Evolutionary conservation across 2,329 filamentous ascomycete species (phyloP), one percentile per base, ranked within the genome.

Genomic region (Colletotrichum tanaceti): DNA sequence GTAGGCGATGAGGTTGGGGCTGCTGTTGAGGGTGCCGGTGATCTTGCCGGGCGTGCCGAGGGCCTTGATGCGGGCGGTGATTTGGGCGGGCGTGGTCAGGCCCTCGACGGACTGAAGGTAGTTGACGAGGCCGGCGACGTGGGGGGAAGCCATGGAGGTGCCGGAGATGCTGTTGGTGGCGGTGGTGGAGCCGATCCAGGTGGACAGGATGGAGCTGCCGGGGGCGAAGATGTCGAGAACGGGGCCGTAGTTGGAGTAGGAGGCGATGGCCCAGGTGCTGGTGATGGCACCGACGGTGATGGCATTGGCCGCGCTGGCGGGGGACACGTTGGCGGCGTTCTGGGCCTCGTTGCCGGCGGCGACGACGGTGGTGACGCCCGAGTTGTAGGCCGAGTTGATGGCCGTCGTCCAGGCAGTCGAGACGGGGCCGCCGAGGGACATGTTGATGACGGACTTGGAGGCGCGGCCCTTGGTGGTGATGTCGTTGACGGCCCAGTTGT

Each of bases 81-180:
- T 78, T 28, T 77, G 78, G 60, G 78, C 76, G 1, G 86, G 83
- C 14, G 79, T 80, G 14, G 70, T 72, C 58, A 74, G 70, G 43
- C 74, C 73, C 73, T 86, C 82, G 1, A 84, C 75, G 13, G 75
- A 78, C 68, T 85, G 74, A 35, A 90, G 76, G 74, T 90, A 90
- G n/a, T 86, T 81, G 16, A 84, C 86, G 20, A 91, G 76, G 9
- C 89, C 89, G 22, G 86, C 81, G 59, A 91, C 81, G 73, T 90
- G 88, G 0, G 89, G 88, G 5, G 83, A 80, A 2, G 88, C 86
- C 88, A 90, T 90, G 39, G 84, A 88, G 4, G 89, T 91, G 38
- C 89, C 89, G 5, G 82, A 85, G 73, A 88, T 81, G 39, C 74
- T 81, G 55, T 78, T 78, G 32, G 75, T 83, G 28, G 85, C 80